Conservation (phyloP, 2,329 filamentous ascomycete genomes). For the Monilinia fructicola region DNA sequence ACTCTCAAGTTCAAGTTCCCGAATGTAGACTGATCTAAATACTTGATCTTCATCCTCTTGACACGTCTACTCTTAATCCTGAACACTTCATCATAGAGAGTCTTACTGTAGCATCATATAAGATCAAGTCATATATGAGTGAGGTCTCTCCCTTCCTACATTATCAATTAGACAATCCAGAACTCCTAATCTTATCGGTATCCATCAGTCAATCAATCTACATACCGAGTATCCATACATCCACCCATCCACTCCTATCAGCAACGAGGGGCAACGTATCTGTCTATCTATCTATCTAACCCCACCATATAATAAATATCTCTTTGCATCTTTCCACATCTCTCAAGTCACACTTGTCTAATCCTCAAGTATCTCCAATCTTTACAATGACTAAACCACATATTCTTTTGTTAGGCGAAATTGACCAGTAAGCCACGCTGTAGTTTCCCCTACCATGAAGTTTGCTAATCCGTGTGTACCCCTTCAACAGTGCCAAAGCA, state of each 20-base stretch:
- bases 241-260: not conserved
- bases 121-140: not conserved
- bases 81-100: not conserved
- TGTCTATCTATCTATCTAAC: conserved; percentile 25
- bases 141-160: not conserved
- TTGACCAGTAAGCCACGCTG: conserved; percentile 57
- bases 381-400: conserved; percentile 50
- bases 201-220: not conserved
- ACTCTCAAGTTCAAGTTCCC: not conserved
- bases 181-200: not conserved
- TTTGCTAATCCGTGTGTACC: not conserved
- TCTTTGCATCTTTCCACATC: conserved; percentile 6
- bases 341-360: not conserved
- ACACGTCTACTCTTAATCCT: not conserved
- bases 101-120: not conserved
- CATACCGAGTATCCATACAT: not conserved
- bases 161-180: conserved; percentile 1
- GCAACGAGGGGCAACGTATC: conserved; percentile 29
- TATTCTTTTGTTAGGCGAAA: conserved; percentile 61
- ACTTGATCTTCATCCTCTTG: not conserved
- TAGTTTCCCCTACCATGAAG: conserved; percentile 8
- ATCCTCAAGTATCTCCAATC: conserved; percentile 3
- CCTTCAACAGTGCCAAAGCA: conserved; percentile 58
- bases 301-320: conserved; percentile 29
- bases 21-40: not conserved